phyloP scores from a whole-genome alignment of 1,284 basidiomycete genomes.

The Entoloma clypeatum region DNA sequence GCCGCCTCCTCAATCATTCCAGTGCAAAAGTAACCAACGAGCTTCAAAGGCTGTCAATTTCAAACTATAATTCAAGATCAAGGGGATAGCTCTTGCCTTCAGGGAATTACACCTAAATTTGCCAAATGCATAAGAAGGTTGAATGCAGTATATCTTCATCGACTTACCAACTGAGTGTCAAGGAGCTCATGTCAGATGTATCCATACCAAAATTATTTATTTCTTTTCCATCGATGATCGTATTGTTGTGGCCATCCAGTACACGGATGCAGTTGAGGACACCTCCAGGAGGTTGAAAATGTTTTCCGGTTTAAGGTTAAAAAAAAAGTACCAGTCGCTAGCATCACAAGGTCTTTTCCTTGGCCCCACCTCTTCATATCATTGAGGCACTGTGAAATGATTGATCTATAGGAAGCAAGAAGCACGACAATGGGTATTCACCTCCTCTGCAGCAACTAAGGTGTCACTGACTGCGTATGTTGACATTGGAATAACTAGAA shows the following conservation, averaged over 20 bases:
- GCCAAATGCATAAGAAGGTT: slow-evolving; percentile 2
- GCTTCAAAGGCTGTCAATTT: slow-evolving; percentile 30
- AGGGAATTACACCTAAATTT: slow-evolving; percentile 56
- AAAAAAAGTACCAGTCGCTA: slow-evolving; percentile 46
- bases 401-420: slow-evolving; percentile 1
- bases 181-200: slow-evolving; percentile 45
- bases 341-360: slow-evolving; percentile 47
- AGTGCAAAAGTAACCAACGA: slow-evolving; percentile 58
- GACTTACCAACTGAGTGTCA: slow-evolving; percentile 57
- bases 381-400: slow-evolving; percentile 41
- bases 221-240: slow-evolving; percentile 43
- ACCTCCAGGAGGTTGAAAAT: slow-evolving; percentile 30
- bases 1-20: slow-evolving; percentile 58
- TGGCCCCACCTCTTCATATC: slow-evolving; percentile 58
- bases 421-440: slow-evolving; percentile 22
- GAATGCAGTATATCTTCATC: background rate
- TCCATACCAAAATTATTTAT: no score
- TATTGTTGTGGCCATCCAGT: slow-evolving; percentile 54
- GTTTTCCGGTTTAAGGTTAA: background rate
- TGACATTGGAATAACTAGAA: slow-evolving; percentile 3
- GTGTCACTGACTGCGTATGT: slow-evolving; percentile 51
- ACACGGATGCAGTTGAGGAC: slow-evolving; percentile 60
- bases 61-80: background rate
- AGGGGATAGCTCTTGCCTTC: slow-evolving; percentile 40
- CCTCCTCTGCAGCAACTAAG: slow-evolving; percentile 59